Base-by-base conservation (phyloP, 495 filamentous ascomycete species). In the Xylona heveae region DNA sequence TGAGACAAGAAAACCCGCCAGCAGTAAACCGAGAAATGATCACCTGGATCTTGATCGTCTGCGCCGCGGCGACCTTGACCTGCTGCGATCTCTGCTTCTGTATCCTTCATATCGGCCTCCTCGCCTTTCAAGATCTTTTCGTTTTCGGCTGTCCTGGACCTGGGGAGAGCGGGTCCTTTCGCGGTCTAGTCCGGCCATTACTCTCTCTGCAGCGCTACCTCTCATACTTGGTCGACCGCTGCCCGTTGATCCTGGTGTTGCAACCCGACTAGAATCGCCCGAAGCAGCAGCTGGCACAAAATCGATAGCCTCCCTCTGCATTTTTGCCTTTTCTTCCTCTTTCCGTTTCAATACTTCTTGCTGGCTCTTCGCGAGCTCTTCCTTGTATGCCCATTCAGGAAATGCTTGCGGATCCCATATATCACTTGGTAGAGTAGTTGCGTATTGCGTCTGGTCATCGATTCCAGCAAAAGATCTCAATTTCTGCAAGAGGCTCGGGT, bases 381-480 rank as follows among this genome's bases (percentile, higher is more conserved):
- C 79, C 35, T 68, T 74, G 49, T 74, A 92, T 3, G 76, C 78
- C 53, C 64, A 71, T 2, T 52, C 51, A 0, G 81, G 78, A 38
- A 85, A 74, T 24, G 38, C 56, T 4, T 50, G 44, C 1, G 73
- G 67, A 43, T 80, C 62, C 68, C 74, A 91, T 21, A 82, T 28
- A 1, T 76, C 71, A 16, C 44, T 42, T 0, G 70, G 47, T 21
- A 97, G 48, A 12, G 77, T 70, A n/a, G 71, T 81, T 5, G 61
- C 56, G 43, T 94, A 92, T 55, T 90, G 78, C 3, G 65, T 61
- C 22, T 53, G 47, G 28, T 65, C 59, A 36, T 64, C 58, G 26
- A 94, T 60, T 3, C 77, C 82, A 4, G 74, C 75, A 55, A 88
- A 92, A 5, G 59, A 61, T 54, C 83, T 69, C 46, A 95, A 61